Base-by-base conservation (phyloP, 345 rosid genomes). In the Gossypium ekmanianum region DNA sequence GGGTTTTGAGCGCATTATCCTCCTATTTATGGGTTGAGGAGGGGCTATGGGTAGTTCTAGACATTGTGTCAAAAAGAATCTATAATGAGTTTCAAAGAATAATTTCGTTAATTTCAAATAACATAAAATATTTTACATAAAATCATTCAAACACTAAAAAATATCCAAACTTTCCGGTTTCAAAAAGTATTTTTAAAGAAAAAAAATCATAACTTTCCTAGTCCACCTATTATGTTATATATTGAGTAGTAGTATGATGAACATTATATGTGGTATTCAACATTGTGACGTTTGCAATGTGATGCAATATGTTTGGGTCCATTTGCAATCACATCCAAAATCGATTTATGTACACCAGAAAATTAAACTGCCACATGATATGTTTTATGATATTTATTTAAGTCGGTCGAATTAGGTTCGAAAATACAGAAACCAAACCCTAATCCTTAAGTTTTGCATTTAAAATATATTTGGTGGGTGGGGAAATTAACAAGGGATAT, bases 251-350 rank as follows among this genome's bases (percentile, higher is more conserved):
- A 13, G 0, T 12, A 14, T 51, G 17, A 16, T 16, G 1, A 52
- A 2, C 56, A 52, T 16, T 43, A 18, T 43, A 65, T 18, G 11
- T 18, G 51, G 52, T 41, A 18, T 44, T 9, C 11, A 47, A 2
- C 41, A 47, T 47, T 34, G 13, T 41, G 26, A 18, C 56, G 6
- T n/a, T 44, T 43, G 52, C 50, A 65, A 41, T 39, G 3, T 64
- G 26, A 43, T 43, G 70, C 50, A 64, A 41, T 54, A 27, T 7
- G 59, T 20, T 11, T 22, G 64, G 70, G 71, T 76, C 79, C 75
- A 61, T 48, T 59, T 61, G 54, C 34, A 22, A 56, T 75, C 78
- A 57, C 64, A 75, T 54, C 62, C 68, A 59, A 48, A 59, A 27
- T 61, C 45, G 44, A 18, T 14, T 62, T 10, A 27, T 34, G 58